Conservation (phyloP, 768 basidiomycete species). For the Rhodocollybia butyracea region DNA sequence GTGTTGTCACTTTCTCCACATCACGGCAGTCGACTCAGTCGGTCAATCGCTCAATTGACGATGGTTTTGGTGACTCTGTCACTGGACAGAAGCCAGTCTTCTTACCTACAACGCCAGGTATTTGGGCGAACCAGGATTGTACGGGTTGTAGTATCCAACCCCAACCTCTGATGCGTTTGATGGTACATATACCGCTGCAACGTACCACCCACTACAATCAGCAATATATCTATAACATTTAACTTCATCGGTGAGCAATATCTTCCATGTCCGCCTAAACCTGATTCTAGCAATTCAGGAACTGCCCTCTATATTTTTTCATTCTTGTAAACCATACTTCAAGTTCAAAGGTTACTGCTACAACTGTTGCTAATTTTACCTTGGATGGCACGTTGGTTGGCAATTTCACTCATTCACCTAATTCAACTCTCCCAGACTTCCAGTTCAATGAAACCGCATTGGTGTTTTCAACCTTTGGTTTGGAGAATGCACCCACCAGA, state of each 20-base stretch:
- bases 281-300: constrained; percentile 10
- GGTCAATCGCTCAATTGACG: constrained; percentile 21
- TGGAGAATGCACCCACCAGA: constrained; percentile 26
- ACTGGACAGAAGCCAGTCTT: constrained; percentile 16
- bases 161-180: constrained; percentile 9
- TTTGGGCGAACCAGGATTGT: constrained; percentile 12
- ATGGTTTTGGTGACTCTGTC: constrained; percentile 18
- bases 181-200: constrained; percentile 21
- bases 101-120: constrained; percentile 11
- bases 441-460: constrained; percentile 24
- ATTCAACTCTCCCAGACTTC: constrained; percentile 15
- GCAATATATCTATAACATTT: constrained; percentile 2
- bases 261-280: neutral
- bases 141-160: constrained; percentile 16
- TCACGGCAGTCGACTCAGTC: neutral
- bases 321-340: constrained; percentile 33
- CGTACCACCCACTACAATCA: constrained; percentile 9
- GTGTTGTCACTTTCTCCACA: neutral
- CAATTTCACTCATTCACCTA: constrained; percentile 25
- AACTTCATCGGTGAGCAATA: constrained; percentile 10
- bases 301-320: constrained; percentile 29
- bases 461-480: constrained; percentile 22
- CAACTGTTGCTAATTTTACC: constrained; percentile 28
- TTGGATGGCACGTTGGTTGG: constrained; percentile 22
- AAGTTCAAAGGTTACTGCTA: constrained; percentile 18